These are phyloP conservation scores for Cinchona pubescens DNA, from an alignment of 257 asterid genomes.

Conservation along the genomic window DNA sequence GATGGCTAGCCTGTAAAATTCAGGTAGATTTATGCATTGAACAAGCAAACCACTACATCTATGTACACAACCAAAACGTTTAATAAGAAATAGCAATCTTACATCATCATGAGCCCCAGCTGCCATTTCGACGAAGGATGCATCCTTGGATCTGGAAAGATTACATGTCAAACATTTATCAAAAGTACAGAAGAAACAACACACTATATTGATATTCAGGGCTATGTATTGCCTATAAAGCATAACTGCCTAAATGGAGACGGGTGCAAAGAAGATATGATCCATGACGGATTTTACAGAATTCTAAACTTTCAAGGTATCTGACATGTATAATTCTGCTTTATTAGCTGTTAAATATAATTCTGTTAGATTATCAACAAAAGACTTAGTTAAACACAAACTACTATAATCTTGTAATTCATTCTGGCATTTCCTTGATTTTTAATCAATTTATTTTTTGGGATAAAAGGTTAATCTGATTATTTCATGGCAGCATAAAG, in stretches of 20 bases:
- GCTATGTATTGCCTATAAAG: background rate
- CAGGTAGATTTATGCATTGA: background rate
- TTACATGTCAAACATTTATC: conserved; percentile 11
- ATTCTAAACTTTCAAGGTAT: background rate
- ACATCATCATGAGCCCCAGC: conserved; percentile 96
- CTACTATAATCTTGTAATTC: background rate
- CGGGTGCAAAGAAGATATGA: background rate
- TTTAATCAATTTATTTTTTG: background rate
- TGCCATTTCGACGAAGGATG: conserved; percentile 72
- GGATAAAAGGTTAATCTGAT: background rate
- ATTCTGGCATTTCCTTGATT: background rate
- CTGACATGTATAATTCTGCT: background rate
- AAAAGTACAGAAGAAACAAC: background rate
- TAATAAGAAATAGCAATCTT: conserved; percentile 20
- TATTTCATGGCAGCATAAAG: background rate
- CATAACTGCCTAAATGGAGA: background rate
- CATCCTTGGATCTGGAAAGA: conserved; percentile 62
- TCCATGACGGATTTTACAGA: background rate
- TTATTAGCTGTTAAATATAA: too few relatives aligned
- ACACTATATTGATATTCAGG: background rate
- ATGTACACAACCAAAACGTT: background rate
- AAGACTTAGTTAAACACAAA: background rate
- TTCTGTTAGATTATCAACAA: background rate
- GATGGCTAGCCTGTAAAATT: conserved; percentile 66
- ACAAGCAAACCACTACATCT: background rate